Evolutionary conservation across 1,284 basidiomycete genomes (phyloP).

Genomic region (Moesziomyces parantarcticus): DNA sequence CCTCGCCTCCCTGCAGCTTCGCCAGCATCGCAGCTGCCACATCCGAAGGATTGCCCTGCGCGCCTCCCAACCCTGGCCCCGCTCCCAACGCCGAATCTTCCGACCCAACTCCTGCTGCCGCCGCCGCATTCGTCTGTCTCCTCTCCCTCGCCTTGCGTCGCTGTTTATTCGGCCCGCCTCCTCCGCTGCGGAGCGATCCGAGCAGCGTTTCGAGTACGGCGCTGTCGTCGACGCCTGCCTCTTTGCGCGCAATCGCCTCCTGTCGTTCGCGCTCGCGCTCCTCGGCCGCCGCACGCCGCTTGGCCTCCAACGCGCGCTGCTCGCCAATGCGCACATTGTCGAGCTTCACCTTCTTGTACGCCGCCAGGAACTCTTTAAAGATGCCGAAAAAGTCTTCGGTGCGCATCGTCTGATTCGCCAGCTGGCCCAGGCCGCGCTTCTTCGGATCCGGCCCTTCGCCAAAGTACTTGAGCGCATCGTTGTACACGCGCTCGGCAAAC

Average conservation of each 20-base stretch:
- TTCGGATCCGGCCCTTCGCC: conserved; percentile 66
- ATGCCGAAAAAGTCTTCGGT: conserved; percentile 68
- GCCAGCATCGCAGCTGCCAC: conserved; percentile 63
- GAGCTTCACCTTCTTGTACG: conserved; percentile 65
- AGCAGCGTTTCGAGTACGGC: conserved; percentile 66
- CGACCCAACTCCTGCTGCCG: conserved; percentile 6
- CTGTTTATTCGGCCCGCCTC: conserved; percentile 57
- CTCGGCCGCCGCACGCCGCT: conserved; percentile 62
- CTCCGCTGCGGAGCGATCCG: conserved; percentile 59
- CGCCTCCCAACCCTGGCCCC: neutral
- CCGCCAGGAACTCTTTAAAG: conserved; percentile 65
- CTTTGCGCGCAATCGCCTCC: conserved; percentile 61
- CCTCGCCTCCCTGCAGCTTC: conserved; percentile 56
- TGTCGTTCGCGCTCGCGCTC: conserved; percentile 62
- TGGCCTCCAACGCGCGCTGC: conserved; percentile 63
- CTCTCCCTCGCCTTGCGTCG: conserved; percentile 58
- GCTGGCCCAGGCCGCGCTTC: conserved; percentile 58
- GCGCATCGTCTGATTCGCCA: conserved; percentile 59
- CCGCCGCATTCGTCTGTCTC: conserved; percentile 38
- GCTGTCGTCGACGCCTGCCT: conserved; percentile 64
- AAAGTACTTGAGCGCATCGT: conserved; percentile 65
- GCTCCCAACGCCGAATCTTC: conserved; percentile 15
- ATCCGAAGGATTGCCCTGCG: conserved; percentile 49
- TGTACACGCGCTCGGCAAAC: conserved; percentile 62
- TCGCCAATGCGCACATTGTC: conserved; percentile 64